Conservation (phyloP, 352 stramenopile species). For the Phytophthora fragariae region DNA sequence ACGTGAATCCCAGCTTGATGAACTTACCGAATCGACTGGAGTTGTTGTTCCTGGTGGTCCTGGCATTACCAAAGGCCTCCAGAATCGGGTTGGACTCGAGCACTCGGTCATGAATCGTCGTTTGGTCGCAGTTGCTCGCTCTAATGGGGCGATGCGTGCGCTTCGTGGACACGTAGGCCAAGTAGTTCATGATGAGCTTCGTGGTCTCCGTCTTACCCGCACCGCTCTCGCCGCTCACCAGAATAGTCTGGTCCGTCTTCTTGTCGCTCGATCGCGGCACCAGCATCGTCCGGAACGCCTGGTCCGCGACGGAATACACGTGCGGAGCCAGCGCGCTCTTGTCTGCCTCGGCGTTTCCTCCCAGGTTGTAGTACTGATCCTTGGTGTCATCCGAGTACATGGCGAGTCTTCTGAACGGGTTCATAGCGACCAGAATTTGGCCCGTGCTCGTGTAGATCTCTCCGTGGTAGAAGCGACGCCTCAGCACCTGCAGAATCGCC, state of each 20-base stretch:
- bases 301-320: conserved; percentile 87
- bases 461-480: conserved; percentile 82
- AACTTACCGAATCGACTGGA: conserved; percentile 97
- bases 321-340: conserved; percentile 75
- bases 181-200: conserved; percentile 98
- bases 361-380: conserved; percentile 70
- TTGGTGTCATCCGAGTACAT: conserved; percentile 80
- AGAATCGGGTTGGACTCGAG: conserved; percentile 96
- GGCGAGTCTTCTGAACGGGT: conserved; percentile 79
- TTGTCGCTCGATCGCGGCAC: conserved; percentile 42
- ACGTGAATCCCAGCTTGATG: conserved; percentile 93
- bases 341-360: conserved; percentile 60
- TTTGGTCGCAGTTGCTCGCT: conserved; percentile 42
- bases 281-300: conserved; percentile 89
- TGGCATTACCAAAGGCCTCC: conserved; percentile 96
- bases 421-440: conserved; percentile 87
- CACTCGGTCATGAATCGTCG: conserved; percentile 86
- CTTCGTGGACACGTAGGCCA: conserved; percentile 86
- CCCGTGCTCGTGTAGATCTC: conserved; percentile 92
- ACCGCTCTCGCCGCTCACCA: conserved; percentile 96
- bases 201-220: conserved; percentile 97
- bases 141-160: conserved; percentile 35
- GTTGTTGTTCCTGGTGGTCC: conserved; percentile 98
- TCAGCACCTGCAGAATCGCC: conserved; percentile 90
- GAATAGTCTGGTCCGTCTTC: conserved; percentile 93